Evolutionary conservation across 148 eudicot genomes (phyloP), one percentile per base, ranked within the genome.

Genomic region (Nepenthes mirabilis): DNA sequence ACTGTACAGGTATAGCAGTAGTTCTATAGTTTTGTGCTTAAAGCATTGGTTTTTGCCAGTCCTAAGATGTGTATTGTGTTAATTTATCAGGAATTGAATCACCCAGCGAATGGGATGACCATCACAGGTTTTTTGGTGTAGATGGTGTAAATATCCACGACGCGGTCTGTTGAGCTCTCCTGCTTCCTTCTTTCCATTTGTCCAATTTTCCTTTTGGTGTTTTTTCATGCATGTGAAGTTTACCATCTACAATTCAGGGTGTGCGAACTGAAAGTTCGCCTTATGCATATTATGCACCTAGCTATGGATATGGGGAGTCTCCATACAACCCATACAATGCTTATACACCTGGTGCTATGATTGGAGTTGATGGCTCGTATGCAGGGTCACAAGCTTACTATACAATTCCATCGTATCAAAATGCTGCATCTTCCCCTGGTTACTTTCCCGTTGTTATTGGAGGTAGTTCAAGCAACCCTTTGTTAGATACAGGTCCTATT

Each of bases 301-400:
- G 75, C 73, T 93, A 83, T 79, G 99, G 85, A 60, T 82, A 84
- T 75, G 78, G 80, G 60, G 87, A 89, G 71, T 80, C 95, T 56
- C 84, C 85, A 36, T 89, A 79, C 58, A 93, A 93, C 73, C 97
- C 99, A 6, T 93, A 93, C 79, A 93, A 93, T 70, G 97, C 99
- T 63, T 93, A 79, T 62, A 93, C 89, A 72, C 97, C 99, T 54
- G 99, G 99, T 63, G 99, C 99, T 47, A 67, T 86, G 81, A 57
- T 93, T 14, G 96, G 91, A 67, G 79, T 72, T 70, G 99, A 93
- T 79, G 83, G 96, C 55, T 56, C 85, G 37, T 69, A 58, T 78
- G 61, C 67, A 14, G 91, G 84, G 53, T 57, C 91, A 50, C 96
- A 85, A 63, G 83, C 84, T 51, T 93, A 79, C 61, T 89, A 93